phyloP scores from a whole-genome alignment of 495 filamentous ascomycete species.

The Annulohypoxylon moriforme region DNA sequence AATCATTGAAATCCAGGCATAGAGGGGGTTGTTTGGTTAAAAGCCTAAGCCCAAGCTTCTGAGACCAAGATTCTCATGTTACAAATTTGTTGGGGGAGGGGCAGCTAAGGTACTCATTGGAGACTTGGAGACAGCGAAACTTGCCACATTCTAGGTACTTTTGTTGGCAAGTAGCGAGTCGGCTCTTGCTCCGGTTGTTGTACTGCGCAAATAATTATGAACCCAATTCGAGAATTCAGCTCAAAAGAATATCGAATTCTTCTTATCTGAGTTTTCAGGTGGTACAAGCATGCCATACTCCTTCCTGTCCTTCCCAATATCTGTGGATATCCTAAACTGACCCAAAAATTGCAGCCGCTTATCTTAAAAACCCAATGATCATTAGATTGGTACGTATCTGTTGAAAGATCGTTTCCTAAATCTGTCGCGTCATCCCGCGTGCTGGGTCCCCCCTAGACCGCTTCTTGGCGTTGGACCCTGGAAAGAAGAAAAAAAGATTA shows the following conservation, averaged over 20 bases:
- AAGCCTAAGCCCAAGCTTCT: not conserved
- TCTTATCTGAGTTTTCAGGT: not conserved
- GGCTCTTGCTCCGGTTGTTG: not conserved
- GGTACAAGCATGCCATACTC: not conserved
- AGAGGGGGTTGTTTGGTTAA: not conserved
- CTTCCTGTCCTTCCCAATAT: not conserved
- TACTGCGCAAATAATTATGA: not conserved
- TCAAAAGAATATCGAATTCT: not conserved
- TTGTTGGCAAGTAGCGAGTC: not conserved
- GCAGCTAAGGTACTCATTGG: constrained; percentile 19
- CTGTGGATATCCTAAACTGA: not conserved
- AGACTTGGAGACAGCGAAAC: not conserved
- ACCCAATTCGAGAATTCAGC: not conserved
- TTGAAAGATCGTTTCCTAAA: not conserved
- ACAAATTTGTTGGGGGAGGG: constrained; percentile 41
- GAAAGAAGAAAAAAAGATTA: constrained; percentile 3
- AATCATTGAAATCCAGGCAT: not conserved
- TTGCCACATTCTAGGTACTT: constrained; percentile 1
- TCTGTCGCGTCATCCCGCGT: constrained; percentile 12
- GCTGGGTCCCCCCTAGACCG: not conserved
- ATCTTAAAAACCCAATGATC: not conserved
- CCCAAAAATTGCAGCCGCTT: not conserved
- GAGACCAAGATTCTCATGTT: constrained; percentile 10
- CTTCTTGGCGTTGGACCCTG: constrained; percentile 13
- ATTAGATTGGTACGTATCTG: constrained; percentile 1